Percentiles rank a stretch among this genome's conserved stretches.
Conservation (phyloP, 1,284 basidiomycete genomes). For the Puccinia triticina region DNA sequence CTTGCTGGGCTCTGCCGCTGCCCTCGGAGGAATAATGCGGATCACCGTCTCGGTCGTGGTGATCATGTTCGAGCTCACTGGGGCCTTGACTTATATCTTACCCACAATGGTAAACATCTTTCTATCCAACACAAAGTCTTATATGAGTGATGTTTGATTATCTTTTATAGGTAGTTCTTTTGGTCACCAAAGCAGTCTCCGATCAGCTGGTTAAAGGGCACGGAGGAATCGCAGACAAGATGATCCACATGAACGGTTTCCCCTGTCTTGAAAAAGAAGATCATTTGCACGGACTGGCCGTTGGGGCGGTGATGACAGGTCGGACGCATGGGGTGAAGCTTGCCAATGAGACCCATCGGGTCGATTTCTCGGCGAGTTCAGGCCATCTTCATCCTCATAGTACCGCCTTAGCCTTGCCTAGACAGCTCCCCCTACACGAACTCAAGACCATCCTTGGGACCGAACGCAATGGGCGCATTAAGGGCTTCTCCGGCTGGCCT, state of each 20-base stretch:
- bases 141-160: constrained; percentile 12
- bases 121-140: constrained; percentile 26
- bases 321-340: constrained; percentile 47
- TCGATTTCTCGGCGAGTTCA: not conserved
- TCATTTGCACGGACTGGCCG: constrained; percentile 83
- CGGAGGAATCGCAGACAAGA: constrained; percentile 93
- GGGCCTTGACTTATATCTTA: constrained; percentile 93
- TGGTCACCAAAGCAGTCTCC: constrained; percentile 96
- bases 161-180: constrained; percentile 75
- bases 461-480: constrained; percentile 49
- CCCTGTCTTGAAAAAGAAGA: constrained; percentile 89
- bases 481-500: constrained; percentile 82
- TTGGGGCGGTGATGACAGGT: constrained; percentile 61
- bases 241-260: constrained; percentile 95
- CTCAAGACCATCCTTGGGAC: constrained; percentile 20
- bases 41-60: constrained; percentile 98
- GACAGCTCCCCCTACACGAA: constrained; percentile 35
- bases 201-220: constrained; percentile 77
- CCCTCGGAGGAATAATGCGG: constrained; percentile 94
- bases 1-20: constrained; percentile 88
- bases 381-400: not conserved
- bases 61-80: constrained; percentile 99
- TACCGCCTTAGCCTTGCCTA: constrained; percentile 25
- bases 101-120: constrained; percentile 80
- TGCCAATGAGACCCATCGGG: constrained; percentile 10